Percentiles rank a stretch among this genome's conserved stretches.
phyloP scores from a whole-genome alignment of 306 rosid species.

The Quercus aquifolioides region DNA sequence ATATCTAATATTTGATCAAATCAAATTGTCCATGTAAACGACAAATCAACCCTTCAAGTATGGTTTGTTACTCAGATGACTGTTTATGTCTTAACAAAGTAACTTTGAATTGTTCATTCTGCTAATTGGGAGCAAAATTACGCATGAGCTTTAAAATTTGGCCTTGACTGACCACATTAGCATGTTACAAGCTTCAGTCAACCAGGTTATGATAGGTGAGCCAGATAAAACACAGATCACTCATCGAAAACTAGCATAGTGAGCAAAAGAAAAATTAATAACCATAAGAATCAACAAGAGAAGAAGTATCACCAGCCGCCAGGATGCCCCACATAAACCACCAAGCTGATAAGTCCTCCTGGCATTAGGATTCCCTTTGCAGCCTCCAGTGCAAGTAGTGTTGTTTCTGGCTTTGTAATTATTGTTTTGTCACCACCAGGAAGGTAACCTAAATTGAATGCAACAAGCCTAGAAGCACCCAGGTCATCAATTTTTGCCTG shows the following conservation, averaged over 20 bases:
- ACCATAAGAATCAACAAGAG: slow-evolving; percentile 4
- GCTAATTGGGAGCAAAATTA: background rate
- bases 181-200: background rate
- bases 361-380: slow-evolving; percentile 53
- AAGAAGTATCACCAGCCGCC: slow-evolving; percentile 73
- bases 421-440: slow-evolving; percentile 87
- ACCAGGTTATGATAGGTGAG: background rate
- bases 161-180: background rate
- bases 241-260: slow-evolving; percentile 8
- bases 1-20: no score
- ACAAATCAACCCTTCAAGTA: background rate
- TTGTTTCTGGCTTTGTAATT: slow-evolving; percentile 66
- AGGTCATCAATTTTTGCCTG: slow-evolving; percentile 15
- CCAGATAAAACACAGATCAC: background rate
- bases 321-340: slow-evolving; percentile 85
- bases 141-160: background rate
- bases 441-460: slow-evolving; percentile 90
- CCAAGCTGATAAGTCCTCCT: slow-evolving; percentile 83
- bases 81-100: background rate
- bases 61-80: background rate
- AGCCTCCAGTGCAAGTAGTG: slow-evolving; percentile 70
- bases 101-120: background rate
- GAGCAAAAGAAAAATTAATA: background rate
- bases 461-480: slow-evolving; percentile 68
- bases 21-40: background rate